Percentiles rank a stretch among this genome's conserved stretches.
These are phyloP conservation scores for Polychaeton citri DNA, from an alignment of 2,329 filamentous ascomycete species.

Conservation along the genomic window DNA sequence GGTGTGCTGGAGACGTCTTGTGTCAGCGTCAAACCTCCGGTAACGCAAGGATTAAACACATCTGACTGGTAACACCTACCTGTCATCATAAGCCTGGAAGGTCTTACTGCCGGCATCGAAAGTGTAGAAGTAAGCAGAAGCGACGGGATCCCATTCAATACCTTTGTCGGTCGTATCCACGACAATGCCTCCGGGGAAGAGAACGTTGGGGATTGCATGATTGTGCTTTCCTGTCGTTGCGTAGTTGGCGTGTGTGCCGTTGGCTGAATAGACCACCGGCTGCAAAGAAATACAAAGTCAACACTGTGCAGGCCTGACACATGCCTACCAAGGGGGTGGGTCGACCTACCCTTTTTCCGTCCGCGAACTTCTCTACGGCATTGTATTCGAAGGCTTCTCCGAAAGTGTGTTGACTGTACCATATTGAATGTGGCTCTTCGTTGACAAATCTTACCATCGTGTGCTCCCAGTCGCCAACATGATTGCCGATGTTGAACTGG, in stretches of 20 bases:
- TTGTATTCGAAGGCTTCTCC: constrained; percentile 51
- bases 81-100: constrained; percentile 35
- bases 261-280: constrained; percentile 45
- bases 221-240: constrained; percentile 47
- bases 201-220: constrained; percentile 48
- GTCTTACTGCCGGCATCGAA: constrained; percentile 28
- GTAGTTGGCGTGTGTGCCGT: constrained; percentile 53
- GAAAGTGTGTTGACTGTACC: constrained; percentile 50
- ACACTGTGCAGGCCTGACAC: not conserved
- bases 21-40: too few species aligned
- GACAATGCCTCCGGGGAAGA: constrained; percentile 40
- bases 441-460: constrained; percentile 52
- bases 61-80: constrained; percentile 2
- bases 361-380: constrained; percentile 36
- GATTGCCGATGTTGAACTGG: constrained; percentile 30
- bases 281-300: constrained; percentile 2
- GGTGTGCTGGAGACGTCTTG: constrained; percentile 27
- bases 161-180: constrained; percentile 44
- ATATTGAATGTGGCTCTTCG: constrained; percentile 41
- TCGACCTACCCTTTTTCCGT: constrained; percentile 27
- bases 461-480: constrained; percentile 51
- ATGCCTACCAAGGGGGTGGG: not conserved
- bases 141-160: constrained; percentile 46
- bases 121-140: constrained; percentile 42
- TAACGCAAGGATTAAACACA: constrained; percentile 1